Percentiles rank a stretch among this genome's conserved stretches.
These are phyloP conservation scores for Grosmannia clavigera DNA, from an alignment of 2,329 filamentous ascomycete genomes.

Conservation along the genomic window DNA sequence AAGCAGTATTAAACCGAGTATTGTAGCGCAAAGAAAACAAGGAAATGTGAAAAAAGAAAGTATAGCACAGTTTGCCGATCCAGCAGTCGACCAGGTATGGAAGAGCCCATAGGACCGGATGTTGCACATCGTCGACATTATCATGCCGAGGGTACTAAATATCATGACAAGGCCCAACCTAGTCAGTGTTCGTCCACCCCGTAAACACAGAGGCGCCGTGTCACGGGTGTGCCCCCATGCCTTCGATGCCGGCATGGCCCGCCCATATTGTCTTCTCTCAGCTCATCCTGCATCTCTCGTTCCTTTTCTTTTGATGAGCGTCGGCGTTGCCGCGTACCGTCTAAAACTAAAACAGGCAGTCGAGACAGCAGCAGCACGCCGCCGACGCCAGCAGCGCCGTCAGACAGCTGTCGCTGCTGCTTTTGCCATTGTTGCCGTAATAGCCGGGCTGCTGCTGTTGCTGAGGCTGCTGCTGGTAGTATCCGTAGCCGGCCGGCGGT, in stretches of 20 bases:
- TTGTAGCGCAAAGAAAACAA: neutral
- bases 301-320: neutral
- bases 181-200: neutral
- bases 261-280: neutral
- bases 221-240: neutral
- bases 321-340: neutral
- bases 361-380: constrained; percentile 48
- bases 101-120: neutral
- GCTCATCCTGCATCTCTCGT: neutral
- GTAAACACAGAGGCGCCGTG: neutral
- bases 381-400: constrained; percentile 36
- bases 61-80: neutral
- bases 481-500: constrained; percentile 18
- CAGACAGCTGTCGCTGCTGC: constrained; percentile 19
- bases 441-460: constrained; percentile 12
- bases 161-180: neutral
- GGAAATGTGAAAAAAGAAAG: neutral
- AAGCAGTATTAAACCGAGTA: neutral
- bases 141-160: neutral
- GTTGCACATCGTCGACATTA: neutral
- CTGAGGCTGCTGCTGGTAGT: constrained; percentile 15
- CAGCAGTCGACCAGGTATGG: neutral
- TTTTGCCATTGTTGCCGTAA: constrained; percentile 18
- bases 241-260: neutral
- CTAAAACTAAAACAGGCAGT: constrained; percentile 37